A percentile compares a stretch with the other conserved stretches of the same genome.
phyloP scores from a whole-genome alignment of 2,329 filamentous ascomycete species.

The Sporothrix phasma region DNA sequence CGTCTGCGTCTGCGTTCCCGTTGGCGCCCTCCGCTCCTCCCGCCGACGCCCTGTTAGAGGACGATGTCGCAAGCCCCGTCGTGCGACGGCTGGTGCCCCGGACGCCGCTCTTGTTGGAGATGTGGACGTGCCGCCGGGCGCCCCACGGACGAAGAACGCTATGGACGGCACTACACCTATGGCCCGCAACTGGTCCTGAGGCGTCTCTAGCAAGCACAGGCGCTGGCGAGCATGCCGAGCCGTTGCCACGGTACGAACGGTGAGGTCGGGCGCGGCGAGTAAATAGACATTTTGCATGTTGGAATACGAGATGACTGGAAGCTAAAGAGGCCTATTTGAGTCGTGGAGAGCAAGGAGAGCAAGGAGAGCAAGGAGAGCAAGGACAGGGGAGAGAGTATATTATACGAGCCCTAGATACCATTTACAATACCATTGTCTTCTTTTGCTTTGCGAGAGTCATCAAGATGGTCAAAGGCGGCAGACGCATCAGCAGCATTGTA shows the following conservation, averaged over 20 bases:
- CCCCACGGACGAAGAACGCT: slow-evolving; percentile 15
- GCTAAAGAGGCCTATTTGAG: neutral
- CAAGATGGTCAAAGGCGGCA: neutral
- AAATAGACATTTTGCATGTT: no score
- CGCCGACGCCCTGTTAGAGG: neutral
- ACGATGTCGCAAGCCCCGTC: neutral
- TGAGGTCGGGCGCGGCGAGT: slow-evolving; percentile 11
- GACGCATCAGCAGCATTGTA: neutral
- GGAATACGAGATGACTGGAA: no score
- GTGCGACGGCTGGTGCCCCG: neutral
- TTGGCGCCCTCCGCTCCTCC: neutral
- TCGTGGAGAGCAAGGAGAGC: neutral
- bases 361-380: neutral
- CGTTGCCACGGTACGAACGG: slow-evolving; percentile 25
- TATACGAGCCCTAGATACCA: slow-evolving; percentile 8
- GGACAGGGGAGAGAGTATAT: neutral
- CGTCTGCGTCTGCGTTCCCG: no score
- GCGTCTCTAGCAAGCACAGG: neutral
- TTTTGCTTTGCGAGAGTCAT: neutral
- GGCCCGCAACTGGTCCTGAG: slow-evolving; percentile 1
- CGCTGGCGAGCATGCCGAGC: slow-evolving; percentile 18
- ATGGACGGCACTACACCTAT: slow-evolving; percentile 23
- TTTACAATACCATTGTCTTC: neutral
- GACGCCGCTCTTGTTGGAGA: slow-evolving; percentile 23
- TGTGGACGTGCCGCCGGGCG: neutral